phyloP scores from a whole-genome alignment of 2,329 filamentous ascomycete genomes.

The Furcasterigmium sp. region DNA sequence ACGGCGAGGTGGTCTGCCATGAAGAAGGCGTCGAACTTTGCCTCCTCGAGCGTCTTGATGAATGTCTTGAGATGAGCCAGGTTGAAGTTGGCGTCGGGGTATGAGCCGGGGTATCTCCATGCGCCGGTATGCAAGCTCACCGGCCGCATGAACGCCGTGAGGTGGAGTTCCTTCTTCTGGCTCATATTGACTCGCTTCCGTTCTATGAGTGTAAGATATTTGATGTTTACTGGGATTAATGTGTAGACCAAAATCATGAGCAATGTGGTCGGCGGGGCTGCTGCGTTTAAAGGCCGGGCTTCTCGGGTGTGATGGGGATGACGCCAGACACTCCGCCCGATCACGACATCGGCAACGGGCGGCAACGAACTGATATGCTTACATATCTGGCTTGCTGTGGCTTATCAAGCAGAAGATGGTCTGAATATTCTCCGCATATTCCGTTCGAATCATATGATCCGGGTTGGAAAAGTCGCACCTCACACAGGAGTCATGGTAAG shows the following conservation, averaged over 20 bases:
- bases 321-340: neutral
- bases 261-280: neutral
- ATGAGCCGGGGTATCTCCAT: constrained; percentile 50
- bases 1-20: constrained; percentile 51
- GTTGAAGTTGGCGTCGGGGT: constrained; percentile 54
- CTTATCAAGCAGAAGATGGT: neutral
- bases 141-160: constrained; percentile 56
- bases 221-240: too few relatives aligned
- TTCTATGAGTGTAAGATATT: too few relatives aligned
- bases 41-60: constrained; percentile 46
- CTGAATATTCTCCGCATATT: too few relatives aligned
- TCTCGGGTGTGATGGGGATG: too few relatives aligned
- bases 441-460: too few relatives aligned
- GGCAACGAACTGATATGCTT: neutral
- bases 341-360: neutral
- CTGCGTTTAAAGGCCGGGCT: neutral
- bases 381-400: neutral
- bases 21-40: constrained; percentile 53
- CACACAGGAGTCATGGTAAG: too few relatives aligned
- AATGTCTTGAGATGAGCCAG: constrained; percentile 46
- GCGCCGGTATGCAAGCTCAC: constrained; percentile 51
- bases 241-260: neutral
- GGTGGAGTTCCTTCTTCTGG: constrained; percentile 34
- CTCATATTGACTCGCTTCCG: constrained; percentile 5
- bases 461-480: too few relatives aligned